These are phyloP conservation scores for Takashimella koratensis DNA, from an alignment of 1,284 basidiomycete species.

Conservation along the genomic window DNA sequence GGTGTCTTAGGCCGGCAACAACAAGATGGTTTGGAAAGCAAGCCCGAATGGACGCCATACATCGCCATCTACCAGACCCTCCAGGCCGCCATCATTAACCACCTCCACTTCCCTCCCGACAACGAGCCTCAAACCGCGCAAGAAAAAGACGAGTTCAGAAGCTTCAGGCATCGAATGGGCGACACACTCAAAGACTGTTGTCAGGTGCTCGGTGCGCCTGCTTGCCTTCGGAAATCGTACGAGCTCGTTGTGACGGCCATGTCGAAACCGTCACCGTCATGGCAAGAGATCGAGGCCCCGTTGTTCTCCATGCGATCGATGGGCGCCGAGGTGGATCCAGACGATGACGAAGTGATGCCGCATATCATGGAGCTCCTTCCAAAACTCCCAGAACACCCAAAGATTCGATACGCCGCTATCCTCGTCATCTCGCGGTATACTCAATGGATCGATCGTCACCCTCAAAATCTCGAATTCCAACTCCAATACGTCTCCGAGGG, in stretches of 20 bases:
- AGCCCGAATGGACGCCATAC: slow-evolving; percentile 52
- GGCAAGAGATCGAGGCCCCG: slow-evolving; percentile 98
- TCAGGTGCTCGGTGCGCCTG: slow-evolving; percentile 81
- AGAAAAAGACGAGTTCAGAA: slow-evolving; percentile 89
- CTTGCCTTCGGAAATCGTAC: slow-evolving; percentile 77
- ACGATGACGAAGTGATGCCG: slow-evolving; percentile 80
- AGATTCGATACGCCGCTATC: slow-evolving; percentile 90
- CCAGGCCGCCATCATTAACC: slow-evolving; percentile 80
- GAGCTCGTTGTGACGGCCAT: slow-evolving; percentile 74
- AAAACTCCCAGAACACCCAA: slow-evolving; percentile 81
- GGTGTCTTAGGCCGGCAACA: slow-evolving; percentile 61
- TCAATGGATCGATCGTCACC: slow-evolving; percentile 91
- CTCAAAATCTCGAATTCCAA: slow-evolving; percentile 78
- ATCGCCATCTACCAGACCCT: slow-evolving; percentile 77
- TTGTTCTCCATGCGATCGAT: slow-evolving; percentile 97
- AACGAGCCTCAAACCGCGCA: slow-evolving; percentile 69
- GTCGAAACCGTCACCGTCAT: slow-evolving; percentile 54
- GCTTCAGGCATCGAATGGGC: slow-evolving; percentile 96
- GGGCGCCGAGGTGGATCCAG: slow-evolving; percentile 86
- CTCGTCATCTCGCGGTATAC: slow-evolving; percentile 95
- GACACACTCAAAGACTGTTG: slow-evolving; percentile 99
- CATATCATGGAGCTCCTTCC: slow-evolving; percentile 95
- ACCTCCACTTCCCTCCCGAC: slow-evolving; percentile 88
- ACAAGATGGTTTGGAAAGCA: slow-evolving; percentile 14
- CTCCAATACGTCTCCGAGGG: slow-evolving; percentile 89